A percentile compares a stretch with the other conserved stretches of the same genome.
Evolutionary conservation across 441 rosid species (phyloP).

Genomic region (Adansonia madagascariensis): DNA sequence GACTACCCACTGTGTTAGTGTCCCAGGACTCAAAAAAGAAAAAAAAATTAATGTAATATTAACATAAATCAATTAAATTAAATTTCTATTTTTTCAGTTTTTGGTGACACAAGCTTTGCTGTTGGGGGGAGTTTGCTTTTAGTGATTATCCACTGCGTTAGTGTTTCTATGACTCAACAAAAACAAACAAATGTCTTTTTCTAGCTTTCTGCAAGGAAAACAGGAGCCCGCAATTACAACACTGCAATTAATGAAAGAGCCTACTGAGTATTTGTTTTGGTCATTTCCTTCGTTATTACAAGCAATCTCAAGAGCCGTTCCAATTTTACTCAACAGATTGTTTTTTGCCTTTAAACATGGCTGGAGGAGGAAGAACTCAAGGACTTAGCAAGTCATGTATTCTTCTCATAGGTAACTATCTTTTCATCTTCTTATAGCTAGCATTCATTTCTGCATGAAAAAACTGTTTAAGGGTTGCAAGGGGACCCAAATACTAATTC

Average conservation of each 20-base stretch:
- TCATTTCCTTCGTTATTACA: neutral
- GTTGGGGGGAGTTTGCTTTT: neutral
- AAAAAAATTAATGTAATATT: too few species aligned
- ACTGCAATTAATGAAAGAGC: neutral
- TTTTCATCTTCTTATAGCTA: neutral
- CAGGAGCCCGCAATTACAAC: neutral
- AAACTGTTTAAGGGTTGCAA: neutral
- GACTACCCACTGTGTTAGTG: too few species aligned
- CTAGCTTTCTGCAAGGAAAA: neutral
- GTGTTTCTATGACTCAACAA: slow-evolving; percentile 8
- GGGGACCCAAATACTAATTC: neutral
- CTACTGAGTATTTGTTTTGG: neutral
- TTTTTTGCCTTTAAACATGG: slow-evolving; percentile 35
- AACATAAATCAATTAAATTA: too few species aligned
- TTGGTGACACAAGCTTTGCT: neutral
- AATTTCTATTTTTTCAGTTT: too few species aligned
- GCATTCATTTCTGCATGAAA: neutral
- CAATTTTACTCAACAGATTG: slow-evolving; percentile 11
- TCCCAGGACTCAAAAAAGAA: too few species aligned
- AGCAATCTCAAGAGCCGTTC: neutral
- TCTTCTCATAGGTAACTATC: slow-evolving; percentile 74
- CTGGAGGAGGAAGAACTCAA: slow-evolving; percentile 36
- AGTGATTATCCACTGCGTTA: neutral
- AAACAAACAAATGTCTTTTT: neutral
- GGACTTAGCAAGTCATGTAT: slow-evolving; percentile 73